phyloP scores from a whole-genome alignment of 2,329 filamentous ascomycete species.

The Microcyclosporella mali region DNA sequence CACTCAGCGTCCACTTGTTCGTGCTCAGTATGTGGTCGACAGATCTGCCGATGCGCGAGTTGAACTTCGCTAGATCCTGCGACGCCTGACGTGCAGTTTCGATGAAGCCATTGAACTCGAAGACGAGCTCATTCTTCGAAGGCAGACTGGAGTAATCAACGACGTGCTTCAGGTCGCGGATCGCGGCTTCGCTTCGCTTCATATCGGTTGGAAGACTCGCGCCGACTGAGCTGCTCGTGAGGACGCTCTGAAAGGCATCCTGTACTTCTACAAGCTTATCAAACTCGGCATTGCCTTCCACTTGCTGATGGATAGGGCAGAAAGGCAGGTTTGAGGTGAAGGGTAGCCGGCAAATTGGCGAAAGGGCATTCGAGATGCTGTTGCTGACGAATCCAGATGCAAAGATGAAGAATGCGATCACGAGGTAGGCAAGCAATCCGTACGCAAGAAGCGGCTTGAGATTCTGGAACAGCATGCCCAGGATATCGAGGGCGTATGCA shows the following conservation, averaged over 20 bases:
- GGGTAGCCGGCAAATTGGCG: slow-evolving; percentile 65
- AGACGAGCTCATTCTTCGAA: slow-evolving; percentile 62
- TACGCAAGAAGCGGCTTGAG: slow-evolving; percentile 60
- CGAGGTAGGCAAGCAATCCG: slow-evolving; percentile 55
- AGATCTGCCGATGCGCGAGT: slow-evolving; percentile 65
- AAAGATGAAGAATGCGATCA: slow-evolving; percentile 54
- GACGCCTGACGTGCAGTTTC: slow-evolving; percentile 60
- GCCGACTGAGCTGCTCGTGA: slow-evolving; percentile 60
- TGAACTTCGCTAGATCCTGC: slow-evolving; percentile 65
- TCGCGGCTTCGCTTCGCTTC: slow-evolving; percentile 67
- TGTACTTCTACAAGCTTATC: slow-evolving; percentile 69
- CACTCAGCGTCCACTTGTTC: slow-evolving; percentile 67
- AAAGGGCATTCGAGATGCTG: slow-evolving; percentile 56
- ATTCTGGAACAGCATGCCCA: slow-evolving; percentile 55
- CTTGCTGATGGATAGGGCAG: slow-evolving; percentile 38
- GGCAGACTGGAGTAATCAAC: slow-evolving; percentile 65
- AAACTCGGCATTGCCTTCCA: slow-evolving; percentile 53
- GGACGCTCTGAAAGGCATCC: slow-evolving; percentile 67
- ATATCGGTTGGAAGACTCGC: slow-evolving; percentile 68
- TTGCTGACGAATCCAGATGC: slow-evolving; percentile 57
- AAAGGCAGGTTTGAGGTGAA: slow-evolving; percentile 59
- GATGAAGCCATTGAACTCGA: slow-evolving; percentile 72
- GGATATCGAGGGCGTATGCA: slow-evolving; percentile 50
- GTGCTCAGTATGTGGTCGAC: slow-evolving; percentile 70
- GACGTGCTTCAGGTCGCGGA: slow-evolving; percentile 67